Base-by-base conservation (phyloP, 495 filamentous ascomycete genomes). In the Neurospora pannonica region DNA sequence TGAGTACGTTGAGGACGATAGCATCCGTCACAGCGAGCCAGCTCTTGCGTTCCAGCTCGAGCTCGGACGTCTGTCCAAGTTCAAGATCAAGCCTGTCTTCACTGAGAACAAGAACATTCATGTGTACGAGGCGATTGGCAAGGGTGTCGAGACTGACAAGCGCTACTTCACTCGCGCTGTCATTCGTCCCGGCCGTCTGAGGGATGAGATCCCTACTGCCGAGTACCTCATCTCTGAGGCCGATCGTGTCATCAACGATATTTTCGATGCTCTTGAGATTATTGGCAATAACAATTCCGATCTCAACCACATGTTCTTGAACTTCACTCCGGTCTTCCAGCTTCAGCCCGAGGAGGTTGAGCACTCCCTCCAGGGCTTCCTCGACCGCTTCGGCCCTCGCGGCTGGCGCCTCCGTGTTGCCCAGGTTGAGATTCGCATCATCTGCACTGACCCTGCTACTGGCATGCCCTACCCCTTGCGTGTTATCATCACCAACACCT, bases 291-390 rank as follows among this genome's bases (percentile, higher is more conserved):
- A 97, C 88, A 95, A 97, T 87, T 97, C 96, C 69, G 96, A 99
- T 87, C 87, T 99, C 78, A 99, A 99, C 87, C 97, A 99, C 86
- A 97, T 99, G 89, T 99, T 98, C 88, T 94, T 99, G 86, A 98
- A 99, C 88, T 99, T 99, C 86, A 93, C 92, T 0, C 92, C 92
- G 13, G 93, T 98, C 71, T 98, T 99, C 90, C 94, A 94, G 79
- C 89, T 99, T 43, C 86, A 93, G 80, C 94, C 96, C 13, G 82
- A 90, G 72, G 95, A 97, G 85, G 94, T 99, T 38, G 94, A 98
- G 84, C 89, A 97, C 82, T 96, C 96, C 17, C 89, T 99, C 62
- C 94, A 91, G 79, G 95, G 96, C 40, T 98, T 99, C 88, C 84
- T 99, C 72, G 96, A 98, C 77, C 92, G 96, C 71, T 99, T 98